These are phyloP conservation scores for Collybia sordida DNA, from an alignment of 768 basidiomycete species.

Conservation along the genomic window DNA sequence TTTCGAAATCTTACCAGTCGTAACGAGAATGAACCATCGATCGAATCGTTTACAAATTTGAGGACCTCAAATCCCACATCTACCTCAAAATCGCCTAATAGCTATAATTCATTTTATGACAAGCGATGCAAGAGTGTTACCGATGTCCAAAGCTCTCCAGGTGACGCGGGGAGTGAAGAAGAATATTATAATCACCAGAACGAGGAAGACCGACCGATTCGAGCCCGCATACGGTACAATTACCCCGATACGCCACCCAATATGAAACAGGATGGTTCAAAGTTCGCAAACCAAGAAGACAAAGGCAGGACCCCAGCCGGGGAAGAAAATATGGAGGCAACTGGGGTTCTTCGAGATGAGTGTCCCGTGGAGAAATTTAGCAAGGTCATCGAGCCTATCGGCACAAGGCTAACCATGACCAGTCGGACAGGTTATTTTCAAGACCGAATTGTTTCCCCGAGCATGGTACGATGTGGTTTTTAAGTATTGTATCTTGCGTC, in stretches of 20 bases:
- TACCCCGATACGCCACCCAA: slow-evolving; percentile 30
- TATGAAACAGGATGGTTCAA: slow-evolving; percentile 33
- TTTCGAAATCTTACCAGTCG: slow-evolving; percentile 46
- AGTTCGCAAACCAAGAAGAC: slow-evolving; percentile 49
- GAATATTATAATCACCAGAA: slow-evolving; percentile 47
- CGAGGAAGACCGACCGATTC: slow-evolving; percentile 76
- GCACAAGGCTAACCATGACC: slow-evolving; percentile 92
- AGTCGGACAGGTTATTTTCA: slow-evolving; percentile 93
- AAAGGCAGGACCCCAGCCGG: slow-evolving; percentile 50
- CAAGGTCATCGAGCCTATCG: slow-evolving; percentile 61
- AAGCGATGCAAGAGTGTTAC: slow-evolving; percentile 12
- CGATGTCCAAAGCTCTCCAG: slow-evolving; percentile 51
- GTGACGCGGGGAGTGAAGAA: slow-evolving; percentile 53
- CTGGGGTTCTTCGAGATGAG: slow-evolving; percentile 30
- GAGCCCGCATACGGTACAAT: slow-evolving; percentile 68
- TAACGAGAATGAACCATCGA: slow-evolving; percentile 29
- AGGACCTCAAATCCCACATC: slow-evolving; percentile 16
- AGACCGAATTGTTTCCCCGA: slow-evolving; percentile 90
- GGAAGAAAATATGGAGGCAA: slow-evolving; percentile 48
- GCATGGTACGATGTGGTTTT: slow-evolving; percentile 71
- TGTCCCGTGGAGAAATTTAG: slow-evolving; percentile 20
- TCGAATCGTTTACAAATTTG: neutral
- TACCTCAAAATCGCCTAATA: slow-evolving; percentile 24
- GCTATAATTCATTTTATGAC: slow-evolving; percentile 1
- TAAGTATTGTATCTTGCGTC: slow-evolving; percentile 1